Evolutionary conservation across 2,329 filamentous ascomycete species (phyloP), one percentile per base, ranked within the genome.

Genomic region (Sordariomycetes sp.): DNA sequence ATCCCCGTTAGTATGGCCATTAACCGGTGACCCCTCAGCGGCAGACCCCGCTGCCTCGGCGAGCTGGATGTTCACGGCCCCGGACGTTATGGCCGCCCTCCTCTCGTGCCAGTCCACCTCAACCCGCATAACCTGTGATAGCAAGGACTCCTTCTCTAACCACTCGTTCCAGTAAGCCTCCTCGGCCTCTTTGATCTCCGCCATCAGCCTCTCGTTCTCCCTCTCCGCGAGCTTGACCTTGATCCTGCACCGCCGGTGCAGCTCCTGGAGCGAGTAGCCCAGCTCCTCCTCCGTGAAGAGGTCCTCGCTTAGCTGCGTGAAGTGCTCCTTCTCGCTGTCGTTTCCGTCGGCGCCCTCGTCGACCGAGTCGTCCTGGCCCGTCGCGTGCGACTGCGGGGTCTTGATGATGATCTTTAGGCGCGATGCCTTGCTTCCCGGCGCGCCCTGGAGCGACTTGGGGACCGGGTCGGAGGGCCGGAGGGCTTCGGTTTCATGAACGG

Each of bases 401-500:
- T 85, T 85, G 68, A 85, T 76, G 65, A 85, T 81, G 62, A 85
- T 83, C 66, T 85, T 86, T 43, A 85, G 72, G 63, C 82, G 82
- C 60, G 75, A 75, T 52, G 74, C 72, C 63, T 77, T 80, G 65
- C 69, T 72, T 69, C 67, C 20, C 67, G 71, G 43, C 66, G 71
- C 55, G 25, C 46, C 48, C 64, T 85, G 82, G 75, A 83, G 80
- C 59, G 85, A 84, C 69, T 90, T 88, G 24, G 87, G 85, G 14
- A 90, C 82, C 2, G 87, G 84, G 68, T 92, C 85, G 18, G 83
- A 85, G 4, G 89, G 88, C n/a, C 90, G 86, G 24, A 96, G 79
- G 18, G 90, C 89, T 74, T 99, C 94, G 3, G 93, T 97, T 71
- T 99, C 94, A 76, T 99, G 94, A 43, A 99, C 92, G 18, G 94